Evolutionary conservation across 768 basidiomycete genomes (phyloP).

Genomic region (Albatrellus ellisii): DNA sequence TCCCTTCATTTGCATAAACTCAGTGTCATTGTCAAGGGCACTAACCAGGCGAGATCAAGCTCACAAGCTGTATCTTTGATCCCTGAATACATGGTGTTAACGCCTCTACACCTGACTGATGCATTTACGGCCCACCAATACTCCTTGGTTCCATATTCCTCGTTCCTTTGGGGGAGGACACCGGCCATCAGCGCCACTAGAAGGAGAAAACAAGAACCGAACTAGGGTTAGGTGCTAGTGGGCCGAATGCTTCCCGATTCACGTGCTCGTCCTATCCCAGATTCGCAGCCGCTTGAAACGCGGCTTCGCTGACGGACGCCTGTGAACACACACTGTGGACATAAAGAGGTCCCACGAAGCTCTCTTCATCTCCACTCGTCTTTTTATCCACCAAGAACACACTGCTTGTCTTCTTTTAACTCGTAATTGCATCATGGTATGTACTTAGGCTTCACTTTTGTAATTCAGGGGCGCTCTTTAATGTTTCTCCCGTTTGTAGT

Average conservation of each 20-base stretch:
- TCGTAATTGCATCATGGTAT: background rate
- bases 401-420: background rate
- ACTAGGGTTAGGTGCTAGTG: background rate
- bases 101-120: background rate
- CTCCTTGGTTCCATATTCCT: conserved; percentile 51
- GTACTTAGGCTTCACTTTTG: conserved; percentile 2
- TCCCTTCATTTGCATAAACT: conserved; percentile 29
- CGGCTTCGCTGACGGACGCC: background rate
- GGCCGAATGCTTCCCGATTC: background rate
- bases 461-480: too few relatives aligned
- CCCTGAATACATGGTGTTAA: conserved; percentile 26
- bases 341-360: background rate
- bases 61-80: conserved; percentile 57
- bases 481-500: conserved; percentile 27
- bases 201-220: background rate
- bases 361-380: background rate
- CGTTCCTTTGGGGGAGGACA: conserved; percentile 45
- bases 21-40: conserved; percentile 1
- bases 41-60: conserved; percentile 9
- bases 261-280: background rate
- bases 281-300: background rate
- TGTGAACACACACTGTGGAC: background rate
- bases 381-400: background rate
- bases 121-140: conserved; percentile 41
- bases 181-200: conserved; percentile 6